Conservation (phyloP, 1,284 basidiomycete species). For the Sparassis latifolia region DNA sequence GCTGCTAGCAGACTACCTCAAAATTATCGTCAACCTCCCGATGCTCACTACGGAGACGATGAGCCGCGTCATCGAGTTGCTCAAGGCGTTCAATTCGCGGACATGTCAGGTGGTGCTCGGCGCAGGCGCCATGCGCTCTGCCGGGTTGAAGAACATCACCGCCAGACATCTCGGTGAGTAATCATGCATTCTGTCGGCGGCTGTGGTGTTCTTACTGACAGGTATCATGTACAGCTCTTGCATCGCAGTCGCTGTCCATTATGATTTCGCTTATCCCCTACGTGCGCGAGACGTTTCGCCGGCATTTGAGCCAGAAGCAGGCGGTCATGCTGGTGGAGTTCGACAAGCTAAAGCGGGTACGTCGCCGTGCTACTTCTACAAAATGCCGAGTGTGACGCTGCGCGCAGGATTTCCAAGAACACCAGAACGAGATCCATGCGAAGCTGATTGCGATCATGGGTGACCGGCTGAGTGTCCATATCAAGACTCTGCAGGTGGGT, state of each 20-base stretch:
- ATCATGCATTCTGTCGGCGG: not conserved
- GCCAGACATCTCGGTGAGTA: constrained; percentile 88
- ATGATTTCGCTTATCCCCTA: constrained; percentile 96
- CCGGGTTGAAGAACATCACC: constrained; percentile 96
- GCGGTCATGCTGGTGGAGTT: constrained; percentile 97
- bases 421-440: constrained; percentile 97
- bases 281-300: constrained; percentile 87
- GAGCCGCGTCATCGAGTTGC: constrained; percentile 89
- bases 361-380: constrained; percentile 21
- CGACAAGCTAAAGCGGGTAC: constrained; percentile 91
- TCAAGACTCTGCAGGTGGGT: constrained; percentile 68
- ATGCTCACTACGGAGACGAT: constrained; percentile 92
- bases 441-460: constrained; percentile 99
- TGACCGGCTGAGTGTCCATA: constrained; percentile 85
- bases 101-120: constrained; percentile 98
- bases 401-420: constrained; percentile 90
- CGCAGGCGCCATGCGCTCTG: constrained; percentile 96
- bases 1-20: constrained; percentile 82
- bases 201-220: constrained; percentile 1
- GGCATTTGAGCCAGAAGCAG: constrained; percentile 89
- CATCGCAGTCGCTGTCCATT: constrained; percentile 91
- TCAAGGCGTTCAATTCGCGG: constrained; percentile 97
- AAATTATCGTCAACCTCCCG: constrained; percentile 83
- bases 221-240: constrained; percentile 57
- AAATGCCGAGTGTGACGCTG: not conserved